Conservation (phyloP, 1,139 yeast species). For the Insectozyma bohioensis region DNA sequence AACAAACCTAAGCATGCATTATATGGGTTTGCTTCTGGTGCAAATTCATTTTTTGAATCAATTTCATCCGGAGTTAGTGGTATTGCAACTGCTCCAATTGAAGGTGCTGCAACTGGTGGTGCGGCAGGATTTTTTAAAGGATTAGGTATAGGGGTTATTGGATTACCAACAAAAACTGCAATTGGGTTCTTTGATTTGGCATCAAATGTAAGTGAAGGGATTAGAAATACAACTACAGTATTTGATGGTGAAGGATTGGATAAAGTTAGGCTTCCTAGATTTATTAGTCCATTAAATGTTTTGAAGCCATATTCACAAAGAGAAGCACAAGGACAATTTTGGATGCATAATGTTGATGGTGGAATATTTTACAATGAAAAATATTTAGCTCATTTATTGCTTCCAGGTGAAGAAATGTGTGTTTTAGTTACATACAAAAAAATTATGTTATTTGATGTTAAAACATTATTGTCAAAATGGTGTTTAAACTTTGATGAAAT, state of each 20-base stretch:
- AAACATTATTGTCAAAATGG: slow-evolving; percentile 64
- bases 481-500: slow-evolving; percentile 59
- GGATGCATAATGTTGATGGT: slow-evolving; percentile 83
- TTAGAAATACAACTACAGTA: slow-evolving; percentile 87
- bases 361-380: slow-evolving; percentile 71
- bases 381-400: slow-evolving; percentile 81
- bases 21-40: slow-evolving; percentile 86
- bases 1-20: slow-evolving; percentile 85
- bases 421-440: slow-evolving; percentile 74
- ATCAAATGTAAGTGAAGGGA: slow-evolving; percentile 90
- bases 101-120: slow-evolving; percentile 85
- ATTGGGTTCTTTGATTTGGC: slow-evolving; percentile 94
- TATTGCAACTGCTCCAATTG: slow-evolving; percentile 84
- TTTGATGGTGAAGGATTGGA: slow-evolving; percentile 80
- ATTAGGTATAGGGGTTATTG: slow-evolving; percentile 89
- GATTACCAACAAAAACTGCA: slow-evolving; percentile 94
- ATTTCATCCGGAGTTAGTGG: slow-evolving; percentile 88
- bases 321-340: slow-evolving; percentile 91
- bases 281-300: slow-evolving; percentile 65
- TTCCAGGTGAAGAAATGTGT: slow-evolving; percentile 78
- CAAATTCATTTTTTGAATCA: slow-evolving; percentile 85
- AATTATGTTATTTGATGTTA: slow-evolving; percentile 70
- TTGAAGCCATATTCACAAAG: slow-evolving; percentile 74
- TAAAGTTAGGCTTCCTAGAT: slow-evolving; percentile 81
- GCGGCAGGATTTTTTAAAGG: slow-evolving; percentile 92